A percentile compares a stretch with the other conserved stretches of the same genome.
Conservation (phyloP, 352 stramenopile species). For the Pythium guiyangense region DNA sequence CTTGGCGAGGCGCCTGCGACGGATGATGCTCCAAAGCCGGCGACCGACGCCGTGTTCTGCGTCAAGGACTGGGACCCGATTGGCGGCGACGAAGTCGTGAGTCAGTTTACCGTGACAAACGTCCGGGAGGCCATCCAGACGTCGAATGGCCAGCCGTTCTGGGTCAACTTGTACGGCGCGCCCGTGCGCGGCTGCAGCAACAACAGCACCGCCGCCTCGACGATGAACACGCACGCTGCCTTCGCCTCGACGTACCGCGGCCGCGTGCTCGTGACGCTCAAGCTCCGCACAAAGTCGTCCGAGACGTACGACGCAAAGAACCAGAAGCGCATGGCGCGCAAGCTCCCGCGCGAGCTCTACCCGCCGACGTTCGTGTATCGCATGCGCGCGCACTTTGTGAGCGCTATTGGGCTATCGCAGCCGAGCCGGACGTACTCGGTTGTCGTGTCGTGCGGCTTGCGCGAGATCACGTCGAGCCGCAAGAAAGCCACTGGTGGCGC, state of each 20-base stretch:
- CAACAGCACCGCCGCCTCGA: conserved; percentile 25
- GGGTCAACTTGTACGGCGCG: conserved; percentile 71
- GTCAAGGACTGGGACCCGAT: conserved; percentile 74
- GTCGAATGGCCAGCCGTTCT: conserved; percentile 41
- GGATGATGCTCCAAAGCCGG: neutral
- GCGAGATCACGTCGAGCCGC: conserved; percentile 44
- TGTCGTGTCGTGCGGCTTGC: conserved; percentile 47
- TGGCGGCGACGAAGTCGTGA: conserved; percentile 59
- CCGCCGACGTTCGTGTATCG: conserved; percentile 53
- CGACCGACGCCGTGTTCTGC: conserved; percentile 28
- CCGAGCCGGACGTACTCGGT: conserved; percentile 38
- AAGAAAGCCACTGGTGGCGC: conserved; percentile 58
- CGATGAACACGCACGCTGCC: conserved; percentile 59
- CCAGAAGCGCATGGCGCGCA: conserved; percentile 59
- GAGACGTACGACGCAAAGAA: conserved; percentile 62
- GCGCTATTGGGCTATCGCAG: conserved; percentile 49
- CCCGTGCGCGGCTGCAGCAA: conserved; percentile 48
- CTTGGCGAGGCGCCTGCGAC: neutral
- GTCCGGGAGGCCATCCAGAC: conserved; percentile 25
- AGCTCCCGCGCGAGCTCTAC: conserved; percentile 39
- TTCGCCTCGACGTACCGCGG: conserved; percentile 76
- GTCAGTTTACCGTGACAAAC: conserved; percentile 38
- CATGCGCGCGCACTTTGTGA: conserved; percentile 65
- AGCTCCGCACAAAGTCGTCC: conserved; percentile 44
- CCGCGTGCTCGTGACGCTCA: conserved; percentile 61